Conservation (phyloP, 2,329 filamentous ascomycete species). For the Sporothrix globosa region DNA sequence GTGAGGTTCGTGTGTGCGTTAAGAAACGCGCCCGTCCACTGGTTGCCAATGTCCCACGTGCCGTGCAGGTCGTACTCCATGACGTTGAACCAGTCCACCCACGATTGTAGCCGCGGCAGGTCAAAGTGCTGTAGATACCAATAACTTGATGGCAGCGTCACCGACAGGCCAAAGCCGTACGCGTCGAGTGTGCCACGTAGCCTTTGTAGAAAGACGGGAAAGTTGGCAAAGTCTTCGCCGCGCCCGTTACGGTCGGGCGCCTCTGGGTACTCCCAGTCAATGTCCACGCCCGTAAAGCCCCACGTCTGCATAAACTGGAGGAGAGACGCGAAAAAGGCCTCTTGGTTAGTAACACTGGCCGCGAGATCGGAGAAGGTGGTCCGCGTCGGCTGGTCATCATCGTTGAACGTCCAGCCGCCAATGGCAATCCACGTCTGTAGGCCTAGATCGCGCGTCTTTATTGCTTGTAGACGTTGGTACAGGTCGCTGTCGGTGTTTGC, state of each 20-base stretch:
- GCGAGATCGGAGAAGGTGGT: constrained; percentile 34
- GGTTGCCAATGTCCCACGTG: constrained; percentile 43
- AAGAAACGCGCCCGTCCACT: constrained; percentile 41
- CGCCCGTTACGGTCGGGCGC: constrained; percentile 36
- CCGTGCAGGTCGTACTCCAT: constrained; percentile 49
- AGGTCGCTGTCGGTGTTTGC: constrained; percentile 40
- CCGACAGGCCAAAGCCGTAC: constrained; percentile 3
- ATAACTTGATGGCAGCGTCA: constrained; percentile 26
- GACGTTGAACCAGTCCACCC: constrained; percentile 36
- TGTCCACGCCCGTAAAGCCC: constrained; percentile 29
- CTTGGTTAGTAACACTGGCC: constrained; percentile 20
- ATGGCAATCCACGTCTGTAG: constrained; percentile 43
- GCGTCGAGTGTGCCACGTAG: constrained; percentile 21
- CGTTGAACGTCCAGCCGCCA: constrained; percentile 50
- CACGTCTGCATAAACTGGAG: constrained; percentile 34
- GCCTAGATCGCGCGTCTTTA: constrained; percentile 40
- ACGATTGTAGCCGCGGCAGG: constrained; percentile 35
- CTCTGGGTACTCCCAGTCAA: constrained; percentile 35
- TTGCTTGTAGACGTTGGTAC: constrained; percentile 41
- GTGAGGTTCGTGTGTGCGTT: constrained; percentile 53
- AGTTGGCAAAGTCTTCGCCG: constrained; percentile 34
- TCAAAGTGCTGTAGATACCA: constrained; percentile 37
- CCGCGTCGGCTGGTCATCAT: constrained; percentile 19
- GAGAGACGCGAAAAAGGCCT: constrained; percentile 34
- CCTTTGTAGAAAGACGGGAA: constrained; percentile 14